These are phyloP conservation scores for Fibroporia radiculosa DNA, from an alignment of 768 basidiomycete genomes.

Conservation along the genomic window DNA sequence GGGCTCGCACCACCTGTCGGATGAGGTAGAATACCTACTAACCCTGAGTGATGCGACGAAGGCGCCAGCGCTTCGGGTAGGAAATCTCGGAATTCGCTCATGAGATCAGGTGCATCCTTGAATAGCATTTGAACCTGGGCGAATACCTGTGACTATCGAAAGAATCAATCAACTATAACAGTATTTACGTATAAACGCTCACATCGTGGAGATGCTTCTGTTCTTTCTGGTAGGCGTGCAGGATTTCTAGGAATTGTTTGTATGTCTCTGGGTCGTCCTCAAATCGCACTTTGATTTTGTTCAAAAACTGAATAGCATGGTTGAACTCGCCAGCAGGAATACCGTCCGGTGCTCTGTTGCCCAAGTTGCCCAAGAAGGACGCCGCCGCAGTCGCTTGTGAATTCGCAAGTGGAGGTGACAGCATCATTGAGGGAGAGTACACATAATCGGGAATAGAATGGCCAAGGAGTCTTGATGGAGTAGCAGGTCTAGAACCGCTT, in stretches of 20 bases:
- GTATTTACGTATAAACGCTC: slow-evolving; percentile 22
- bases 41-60: slow-evolving; percentile 30
- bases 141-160: slow-evolving; percentile 59
- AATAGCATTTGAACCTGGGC: slow-evolving; percentile 75
- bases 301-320: slow-evolving; percentile 94
- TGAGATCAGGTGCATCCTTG: slow-evolving; percentile 71
- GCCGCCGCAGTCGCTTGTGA: slow-evolving; percentile 30
- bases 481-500: slow-evolving; percentile 45
- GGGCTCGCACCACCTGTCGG: slow-evolving; percentile 27
- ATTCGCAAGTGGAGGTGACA: slow-evolving; percentile 2
- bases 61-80: slow-evolving; percentile 56
- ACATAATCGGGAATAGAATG: neutral
- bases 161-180: neutral
- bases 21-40: slow-evolving; percentile 45
- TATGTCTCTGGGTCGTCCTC: slow-evolving; percentile 86
- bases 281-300: slow-evolving; percentile 95
- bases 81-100: slow-evolving; percentile 78
- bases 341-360: slow-evolving; percentile 16
- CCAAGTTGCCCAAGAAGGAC: slow-evolving; percentile 56
- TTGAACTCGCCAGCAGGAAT: slow-evolving; percentile 59
- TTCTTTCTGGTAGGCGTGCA: slow-evolving; percentile 81
- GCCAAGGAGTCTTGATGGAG: slow-evolving; percentile 18
- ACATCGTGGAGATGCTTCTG: slow-evolving; percentile 67
- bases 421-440: neutral
- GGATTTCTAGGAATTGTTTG: slow-evolving; percentile 82